Evolutionary conservation across 1,139 yeast genomes (phyloP), one percentile per base, ranked within the genome.

Genomic region (Hyphopichia burtonii): DNA sequence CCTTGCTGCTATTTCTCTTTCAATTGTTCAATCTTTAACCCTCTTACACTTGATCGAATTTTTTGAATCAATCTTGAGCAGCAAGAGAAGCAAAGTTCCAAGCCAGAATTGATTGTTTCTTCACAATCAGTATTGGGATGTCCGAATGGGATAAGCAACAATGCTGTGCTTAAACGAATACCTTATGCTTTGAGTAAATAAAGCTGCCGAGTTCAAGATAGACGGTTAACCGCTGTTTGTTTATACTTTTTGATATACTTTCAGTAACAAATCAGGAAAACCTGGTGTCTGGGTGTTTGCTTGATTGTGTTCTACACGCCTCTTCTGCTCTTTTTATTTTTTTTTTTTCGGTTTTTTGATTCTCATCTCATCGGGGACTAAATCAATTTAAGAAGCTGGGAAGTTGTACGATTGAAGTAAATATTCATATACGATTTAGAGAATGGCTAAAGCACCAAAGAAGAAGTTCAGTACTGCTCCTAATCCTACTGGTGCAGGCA

Each of bases 381-480:
- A 18, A 36, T 22, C 25, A 37, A 18, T 5, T 31, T 17, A 6
- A 10, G 16, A 6, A 22, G 23, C n/a, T n/a, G n/a, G n/a, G n/a
- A n/a, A n/a, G n/a, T n/a, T n/a, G 9, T 22, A 22, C 8, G 23
- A 22, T 27, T 11, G 12, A 11, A 27, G 6, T 27, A 19, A 14
- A 8, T 16, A 14, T 10, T 6, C 5, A 31, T 19, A 14, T 14
- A n/a, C n/a, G n/a, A n/a, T 14, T 6, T 22, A 22, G 23, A 25
- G n/a, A 11, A 81, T 78, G 85, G 80, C 76, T 32, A 79, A 78
- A 53, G 82, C 78, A 20, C 74, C 74, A 25, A 77, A 71, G 49
- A 79, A 78, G 64, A 76, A 74, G 56, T 78, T 78, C 50, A 54
- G 67, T 18, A 68, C 74, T 1, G 67, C 72, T 14, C 53, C 66